Base-by-base conservation (phyloP, 2,329 filamentous ascomycete genomes). In the Epichloe aotearoae region DNA sequence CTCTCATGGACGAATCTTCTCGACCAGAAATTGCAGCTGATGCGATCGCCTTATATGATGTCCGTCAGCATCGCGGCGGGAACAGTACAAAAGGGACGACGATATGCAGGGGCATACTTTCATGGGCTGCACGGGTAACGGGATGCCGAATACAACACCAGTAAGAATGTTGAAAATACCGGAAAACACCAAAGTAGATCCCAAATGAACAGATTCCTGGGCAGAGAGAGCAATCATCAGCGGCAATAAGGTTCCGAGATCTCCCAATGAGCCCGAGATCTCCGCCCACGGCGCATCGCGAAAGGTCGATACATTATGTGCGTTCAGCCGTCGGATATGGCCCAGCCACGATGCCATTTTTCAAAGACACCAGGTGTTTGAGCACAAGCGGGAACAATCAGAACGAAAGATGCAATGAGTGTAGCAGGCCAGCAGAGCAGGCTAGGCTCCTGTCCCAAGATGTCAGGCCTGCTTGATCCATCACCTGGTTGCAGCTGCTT, bases 71-170 rank as follows among this genome's bases (percentile, higher is more conserved):
- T 37, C 30, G 14, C 23, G 38, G 37, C 7, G 17, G 20, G 4
- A 11, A 30, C n/a, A 5, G 23, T 4, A 34, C 10, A 17, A 38
- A 4, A 14, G 4, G 23, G 12, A 15, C 14, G 4, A n/a, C 19
- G 19, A 23, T 20, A 14, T 23, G 6, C 8, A 30, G 5, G 11
- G 6, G 40, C 53, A 38, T 52, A 77, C 77, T 70, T 83, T 83
- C 80, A 83, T 83, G n/a, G 90, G 90, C 69, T 96, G 90, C 0
- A 96, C 89, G 0, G 90, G 90, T 3, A 96, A 69, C 2, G 91
- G 91, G 40, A 97, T 84, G 6, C 91, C 91, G 61, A 96, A 97
- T 34, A 83, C 68, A 2, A 83, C 62, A 17, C 91, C 93, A 0
- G 90, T 95, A 12, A 86, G 61, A 50, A 96, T 79, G 61, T 97